Evolutionary conservation across 768 basidiomycete species (phyloP), one percentile per base, ranked within the genome.

Genomic region (Pleurotus tuoliensis): DNA sequence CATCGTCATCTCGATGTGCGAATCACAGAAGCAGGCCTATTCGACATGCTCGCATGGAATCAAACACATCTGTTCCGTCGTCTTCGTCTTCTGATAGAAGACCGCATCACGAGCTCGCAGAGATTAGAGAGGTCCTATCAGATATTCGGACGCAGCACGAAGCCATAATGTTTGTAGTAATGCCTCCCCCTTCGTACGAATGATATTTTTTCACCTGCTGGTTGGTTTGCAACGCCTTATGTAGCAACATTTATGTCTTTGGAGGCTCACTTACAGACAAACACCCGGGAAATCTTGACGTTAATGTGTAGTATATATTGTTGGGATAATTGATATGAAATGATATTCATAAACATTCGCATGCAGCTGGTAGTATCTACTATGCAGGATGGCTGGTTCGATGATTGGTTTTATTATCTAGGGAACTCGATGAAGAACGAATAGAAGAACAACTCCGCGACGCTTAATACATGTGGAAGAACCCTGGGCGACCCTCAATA

Each of bases 401-500:
- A 25, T 25, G 24, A 9, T 34, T 34, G 30, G 30, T 30, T 30
- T 30, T 30, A 9, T 11, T 34, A 34, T 34, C 9, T 34, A 34
- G 30, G 24, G 30, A 30, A 30, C 30, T 30, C 1, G 30, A 9
- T 11, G 30, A 30, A 3, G 30, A 34, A 34, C 30, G 30, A 34
- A 34, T 34, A 34, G 30, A 34, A 34, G 30, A 34, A 34, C 9
- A 34, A 34, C 30, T 34, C 30, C 30, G 30, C 30, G 30, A 34
- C 11, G 30, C 30, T 34, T 34, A 44, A 22, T 44, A 44, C 41
- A 22, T 76, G 54, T 75, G 76, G 44, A 68, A 67, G 60, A 76
- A 76, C 20, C 73, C 73, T 15, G 67, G 66, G 46, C 68, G 71
- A 24, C 67, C 71, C 64, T 77, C 72, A 56, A 71, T 56, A 5